Evolutionary conservation across 176 grass and related monocot genomes (phyloP).

Genomic region (Rhynchospora pubera): DNA sequence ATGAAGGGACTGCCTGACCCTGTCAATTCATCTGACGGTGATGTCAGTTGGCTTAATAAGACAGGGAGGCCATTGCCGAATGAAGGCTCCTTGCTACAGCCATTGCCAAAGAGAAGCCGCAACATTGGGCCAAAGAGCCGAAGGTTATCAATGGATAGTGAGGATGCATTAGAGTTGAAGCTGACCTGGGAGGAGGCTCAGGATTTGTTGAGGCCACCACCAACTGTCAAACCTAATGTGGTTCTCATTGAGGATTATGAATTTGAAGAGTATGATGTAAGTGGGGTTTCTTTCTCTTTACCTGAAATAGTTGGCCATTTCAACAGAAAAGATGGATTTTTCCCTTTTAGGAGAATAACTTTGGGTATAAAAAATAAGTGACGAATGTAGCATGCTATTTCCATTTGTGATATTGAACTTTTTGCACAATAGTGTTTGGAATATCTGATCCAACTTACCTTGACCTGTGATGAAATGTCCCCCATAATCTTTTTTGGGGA

Average conservation of each 20-base stretch:
- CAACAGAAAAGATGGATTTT: neutral
- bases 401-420: neutral
- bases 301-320: neutral
- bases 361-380: neutral
- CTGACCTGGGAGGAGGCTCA: slow-evolving; percentile 96
- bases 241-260: slow-evolving; percentile 94
- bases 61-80: slow-evolving; percentile 39
- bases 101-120: slow-evolving; percentile 70
- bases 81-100: slow-evolving; percentile 48
- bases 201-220: slow-evolving; percentile 89
- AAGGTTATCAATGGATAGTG: slow-evolving; percentile 75
- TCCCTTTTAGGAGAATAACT: neutral
- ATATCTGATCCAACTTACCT: neutral
- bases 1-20: slow-evolving; percentile 56
- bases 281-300: slow-evolving; percentile 12
- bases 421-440: neutral
- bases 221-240: slow-evolving; percentile 66
- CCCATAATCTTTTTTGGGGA: neutral
- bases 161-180: slow-evolving; percentile 87
- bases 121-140: slow-evolving; percentile 85
- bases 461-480: neutral
- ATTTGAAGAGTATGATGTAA: slow-evolving; percentile 99
- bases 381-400: neutral
- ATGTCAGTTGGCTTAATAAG: slow-evolving; percentile 62
- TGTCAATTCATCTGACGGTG: slow-evolving; percentile 49